Evolutionary conservation across 1,284 basidiomycete genomes (phyloP), one percentile per base, ranked within the genome.

Genomic region (Athelia sp.): DNA sequence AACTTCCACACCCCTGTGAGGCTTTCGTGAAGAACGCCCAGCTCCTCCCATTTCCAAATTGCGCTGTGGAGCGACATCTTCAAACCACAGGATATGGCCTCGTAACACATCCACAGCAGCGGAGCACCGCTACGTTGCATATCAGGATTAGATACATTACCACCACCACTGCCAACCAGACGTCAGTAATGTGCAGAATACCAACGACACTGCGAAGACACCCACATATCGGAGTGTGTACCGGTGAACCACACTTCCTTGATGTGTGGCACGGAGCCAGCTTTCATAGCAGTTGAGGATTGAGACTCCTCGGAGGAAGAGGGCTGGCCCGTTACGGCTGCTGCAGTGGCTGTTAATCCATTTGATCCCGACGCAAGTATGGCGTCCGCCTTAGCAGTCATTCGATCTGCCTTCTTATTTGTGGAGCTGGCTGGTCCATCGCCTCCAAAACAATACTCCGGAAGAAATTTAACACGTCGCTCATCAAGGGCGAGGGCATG

Each of bases 401-500:
- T n/a, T n/a, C n/a, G n/a, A n/a, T n/a, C n/a, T n/a, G n/a, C n/a
- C n/a, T n/a, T n/a, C n/a, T n/a, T n/a, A n/a, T n/a, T n/a, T n/a
- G n/a, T n/a, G n/a, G n/a, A n/a, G n/a, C n/a, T n/a, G n/a, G n/a
- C n/a, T 34, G 32, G n/a, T n/a, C n/a, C n/a, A 11, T 11, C n/a
- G 11, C 32, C 32, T 11, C 32, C 32, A n/a, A 11, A 43, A 18
- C 46, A 49, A 34, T 56, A 65, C 52, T 72, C 70, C 4, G 69
- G 67, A 45, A 66, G 55, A 50, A 70, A 70, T 47, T 69, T 69
- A 36, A 66, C 65, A 10, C 69, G 60, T 11, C 62, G 60, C 50
- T 72, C 70, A 50, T 72, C 69, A 1, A 72, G 54, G 13, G 62
- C 62, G 14, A 64, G 56, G 10, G 62, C 62, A 54, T 64, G 62